Base-by-base conservation (phyloP, 2,329 filamentous ascomycete species). In the Chalaropsis thielavioides region DNA sequence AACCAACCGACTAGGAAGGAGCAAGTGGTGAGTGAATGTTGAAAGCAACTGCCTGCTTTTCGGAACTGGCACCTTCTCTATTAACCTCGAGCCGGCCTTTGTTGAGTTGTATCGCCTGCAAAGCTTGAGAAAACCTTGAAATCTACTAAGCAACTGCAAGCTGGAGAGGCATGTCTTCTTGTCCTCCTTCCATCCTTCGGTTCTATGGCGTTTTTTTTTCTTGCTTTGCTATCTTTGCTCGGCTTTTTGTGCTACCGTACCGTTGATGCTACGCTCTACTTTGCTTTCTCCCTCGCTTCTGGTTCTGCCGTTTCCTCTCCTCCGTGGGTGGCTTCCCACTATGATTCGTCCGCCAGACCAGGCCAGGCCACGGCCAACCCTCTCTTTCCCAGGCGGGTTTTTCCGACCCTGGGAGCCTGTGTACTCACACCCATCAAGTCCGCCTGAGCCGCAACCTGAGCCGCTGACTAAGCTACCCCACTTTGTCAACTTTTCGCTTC, bases 311-410 rank as follows among this genome's bases (percentile, higher is more conserved):
- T 27, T 38, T 58, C 54, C 54, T 41, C 60, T 49, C 60, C 31
- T n/a, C 27, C 60, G 40, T 61, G 58, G 64, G 40, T 61, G 58
- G 64, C 38, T 24, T 56, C 11, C 35, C 62, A 51, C 56, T n/a
- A 59, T 63, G 63, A 64, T 59, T 64, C 38, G 40, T 51, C 62
- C 58, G 46, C 63, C 54, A 35, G 17, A n/a, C n/a, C 31, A 58
- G 10, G 31, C 24, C 54, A 58, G 27, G 54, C 27, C 27, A 58
- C n/a, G 54, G 54, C 31, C 54, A 58, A 19, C 67, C 38, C 67
- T 66, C 38, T 51, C 59, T 40, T 63, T 64, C 41, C 63, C 64
- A 44, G 68, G 67, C 67, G 68, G 69, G 68, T 69, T 68, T 69
- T 68, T 68, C 67, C 67, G 43, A 61, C 61, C 54, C 61, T 44